Conservation (phyloP, 345 rosid genomes). For the Physaria fendleri region DNA sequence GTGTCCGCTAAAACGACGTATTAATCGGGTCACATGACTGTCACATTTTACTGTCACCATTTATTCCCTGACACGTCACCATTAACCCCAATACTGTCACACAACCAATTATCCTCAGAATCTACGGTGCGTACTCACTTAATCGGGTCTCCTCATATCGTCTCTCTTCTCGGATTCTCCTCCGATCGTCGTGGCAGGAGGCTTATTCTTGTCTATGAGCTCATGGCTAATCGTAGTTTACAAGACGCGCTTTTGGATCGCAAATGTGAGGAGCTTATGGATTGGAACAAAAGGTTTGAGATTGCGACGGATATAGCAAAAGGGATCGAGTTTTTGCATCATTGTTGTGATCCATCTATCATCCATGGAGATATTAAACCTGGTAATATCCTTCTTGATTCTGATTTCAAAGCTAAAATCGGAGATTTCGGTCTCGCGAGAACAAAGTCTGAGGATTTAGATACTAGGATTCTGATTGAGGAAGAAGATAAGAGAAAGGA, state of each 20-base stretch:
- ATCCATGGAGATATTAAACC: constrained; percentile 74
- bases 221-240: constrained; percentile 69
- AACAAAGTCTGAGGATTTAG: constrained; percentile 44
- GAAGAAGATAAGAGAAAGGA: constrained; percentile 31
- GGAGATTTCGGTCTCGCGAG: constrained; percentile 81
- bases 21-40: too few relatives aligned
- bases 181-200: constrained; percentile 48
- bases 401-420: constrained; percentile 54
- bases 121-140: too few relatives aligned
- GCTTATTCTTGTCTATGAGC: constrained; percentile 56
- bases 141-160: constrained; percentile 55
- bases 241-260: constrained; percentile 62
- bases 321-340: constrained; percentile 79
- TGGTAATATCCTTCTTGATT: constrained; percentile 52
- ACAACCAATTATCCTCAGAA: too few relatives aligned
- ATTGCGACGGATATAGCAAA: constrained; percentile 56
- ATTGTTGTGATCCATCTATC: constrained; percentile 43
- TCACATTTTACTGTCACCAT: too few relatives aligned
- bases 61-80: too few relatives aligned
- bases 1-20: too few relatives aligned
- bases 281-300: constrained; percentile 44
- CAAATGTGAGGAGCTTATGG: constrained; percentile 68
- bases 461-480: constrained; percentile 24
- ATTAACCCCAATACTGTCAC: too few relatives aligned
- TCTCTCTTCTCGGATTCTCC: constrained; percentile 61